Evolutionary conservation across 192 early-diverging fungal genomes (phyloP).

Genomic region (Ambispora gerdemannii): DNA sequence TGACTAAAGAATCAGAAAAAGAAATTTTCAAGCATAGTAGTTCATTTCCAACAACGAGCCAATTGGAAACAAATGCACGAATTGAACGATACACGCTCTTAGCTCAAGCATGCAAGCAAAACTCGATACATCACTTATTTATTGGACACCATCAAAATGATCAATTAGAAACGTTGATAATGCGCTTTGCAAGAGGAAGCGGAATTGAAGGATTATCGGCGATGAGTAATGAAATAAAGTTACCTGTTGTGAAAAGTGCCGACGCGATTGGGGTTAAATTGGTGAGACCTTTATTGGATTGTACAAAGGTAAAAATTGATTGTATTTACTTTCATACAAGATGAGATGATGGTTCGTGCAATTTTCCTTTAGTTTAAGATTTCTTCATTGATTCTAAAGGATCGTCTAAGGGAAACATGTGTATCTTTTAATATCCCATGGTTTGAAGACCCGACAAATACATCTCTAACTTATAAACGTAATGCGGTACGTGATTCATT

Average conservation of each 20-base stretch:
- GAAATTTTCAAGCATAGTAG: not conserved
- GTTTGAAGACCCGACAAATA: slow-evolving; percentile 44
- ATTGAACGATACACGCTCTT: slow-evolving; percentile 39
- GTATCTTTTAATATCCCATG: slow-evolving; percentile 31
- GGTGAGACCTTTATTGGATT: slow-evolving; percentile 40
- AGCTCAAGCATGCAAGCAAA: slow-evolving; percentile 35
- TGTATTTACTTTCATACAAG: not conserved
- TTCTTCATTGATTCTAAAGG: slow-evolving; percentile 20
- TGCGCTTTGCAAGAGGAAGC: slow-evolving; percentile 39
- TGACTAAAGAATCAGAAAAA: not conserved
- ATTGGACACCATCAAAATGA: slow-evolving; percentile 47
- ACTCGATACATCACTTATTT: slow-evolving; percentile 41
- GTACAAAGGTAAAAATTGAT: slow-evolving; percentile 37
- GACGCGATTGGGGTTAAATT: slow-evolving; percentile 42
- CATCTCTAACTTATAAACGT: slow-evolving; percentile 39
- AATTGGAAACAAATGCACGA: slow-evolving; percentile 40
- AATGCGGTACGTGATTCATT: slow-evolving; percentile 39
- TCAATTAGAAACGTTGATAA: slow-evolving; percentile 46
- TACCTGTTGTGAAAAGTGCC: slow-evolving; percentile 36
- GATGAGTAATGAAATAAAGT: slow-evolving; percentile 30
- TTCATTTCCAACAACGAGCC: slow-evolving; percentile 33
- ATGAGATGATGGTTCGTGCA: not conserved
- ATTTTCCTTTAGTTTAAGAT: slow-evolving; percentile 5
- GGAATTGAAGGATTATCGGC: slow-evolving; percentile 50
- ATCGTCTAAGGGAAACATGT: slow-evolving; percentile 39